Conservation (phyloP, 2,329 filamentous ascomycete genomes). For the Cladophialophora psammophila region DNA sequence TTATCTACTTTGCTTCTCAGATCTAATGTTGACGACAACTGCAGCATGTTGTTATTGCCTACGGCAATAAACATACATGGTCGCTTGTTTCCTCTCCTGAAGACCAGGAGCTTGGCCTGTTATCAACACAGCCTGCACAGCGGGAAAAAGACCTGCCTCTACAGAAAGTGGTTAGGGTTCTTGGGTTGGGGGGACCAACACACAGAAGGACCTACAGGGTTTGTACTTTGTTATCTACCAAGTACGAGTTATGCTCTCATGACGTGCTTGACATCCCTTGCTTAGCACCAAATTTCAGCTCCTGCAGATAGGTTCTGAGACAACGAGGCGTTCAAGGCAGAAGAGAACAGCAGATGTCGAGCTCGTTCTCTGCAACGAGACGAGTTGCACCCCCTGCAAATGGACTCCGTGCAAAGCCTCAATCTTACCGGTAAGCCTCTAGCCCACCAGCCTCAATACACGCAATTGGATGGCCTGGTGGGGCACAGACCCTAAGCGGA, state of each 20-base stretch:
- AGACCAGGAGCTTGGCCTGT: too few species aligned
- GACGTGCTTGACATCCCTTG: not conserved
- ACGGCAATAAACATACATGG: too few species aligned
- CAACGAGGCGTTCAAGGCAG: not conserved
- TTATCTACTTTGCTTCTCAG: not conserved
- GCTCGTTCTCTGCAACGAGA: not conserved
- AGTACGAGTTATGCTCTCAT: too few species aligned
- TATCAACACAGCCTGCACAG: too few species aligned
- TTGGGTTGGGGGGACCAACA: too few species aligned
- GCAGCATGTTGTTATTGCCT: not conserved
- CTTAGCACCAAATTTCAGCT: not conserved
- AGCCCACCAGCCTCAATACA: not conserved
- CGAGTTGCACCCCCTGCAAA: not conserved
- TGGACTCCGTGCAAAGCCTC: not conserved
- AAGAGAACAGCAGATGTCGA: not conserved
- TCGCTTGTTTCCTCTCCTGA: too few species aligned
- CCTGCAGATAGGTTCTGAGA: not conserved
- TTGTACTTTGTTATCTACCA: too few species aligned
- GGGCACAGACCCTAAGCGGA: not conserved
- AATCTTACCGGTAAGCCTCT: not conserved
- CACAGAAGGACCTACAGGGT: too few species aligned
- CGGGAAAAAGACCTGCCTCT: too few species aligned
- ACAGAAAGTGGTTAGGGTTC: too few species aligned
- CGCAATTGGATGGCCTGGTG: not conserved
- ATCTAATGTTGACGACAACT: not conserved